Conservation (phyloP, 352 stramenopile genomes). For the Pythium oligandrum region DNA sequence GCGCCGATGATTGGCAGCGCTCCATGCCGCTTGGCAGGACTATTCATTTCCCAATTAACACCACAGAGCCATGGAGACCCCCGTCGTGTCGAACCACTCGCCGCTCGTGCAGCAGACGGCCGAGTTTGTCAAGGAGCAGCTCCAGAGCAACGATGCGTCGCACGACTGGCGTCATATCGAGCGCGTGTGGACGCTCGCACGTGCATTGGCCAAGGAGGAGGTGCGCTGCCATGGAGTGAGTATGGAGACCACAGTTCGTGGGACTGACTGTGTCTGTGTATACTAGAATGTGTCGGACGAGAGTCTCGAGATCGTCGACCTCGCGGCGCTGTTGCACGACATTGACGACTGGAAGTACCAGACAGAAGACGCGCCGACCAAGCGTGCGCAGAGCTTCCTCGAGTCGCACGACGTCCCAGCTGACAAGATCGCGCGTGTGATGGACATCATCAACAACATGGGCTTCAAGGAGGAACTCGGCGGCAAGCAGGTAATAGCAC, state of each 20-base stretch:
- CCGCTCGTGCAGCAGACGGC: constrained; percentile 62
- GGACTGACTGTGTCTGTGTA: neutral
- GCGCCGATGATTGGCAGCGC: too few species aligned
- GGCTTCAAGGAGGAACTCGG: constrained; percentile 83
- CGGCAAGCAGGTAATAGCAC: constrained; percentile 15
- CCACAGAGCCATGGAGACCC: constrained; percentile 11
- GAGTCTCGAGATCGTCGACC: constrained; percentile 70
- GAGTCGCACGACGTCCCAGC: constrained; percentile 37
- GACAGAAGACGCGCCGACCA: constrained; percentile 40
- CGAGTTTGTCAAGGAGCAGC: constrained; percentile 66
- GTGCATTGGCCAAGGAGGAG: constrained; percentile 72
- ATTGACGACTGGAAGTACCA: constrained; percentile 91
- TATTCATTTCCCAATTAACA: neutral
- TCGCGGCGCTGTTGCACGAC: constrained; percentile 85
- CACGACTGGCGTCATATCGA: constrained; percentile 88
- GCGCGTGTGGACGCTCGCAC: constrained; percentile 76
- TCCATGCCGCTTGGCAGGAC: neutral
- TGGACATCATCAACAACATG: constrained; percentile 81
- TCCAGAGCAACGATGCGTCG: constrained; percentile 75
- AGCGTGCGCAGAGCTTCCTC: constrained; percentile 57
- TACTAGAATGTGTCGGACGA: constrained; percentile 46
- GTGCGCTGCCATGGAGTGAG: constrained; percentile 15
- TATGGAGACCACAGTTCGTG: neutral
- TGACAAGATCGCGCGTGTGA: constrained; percentile 60
- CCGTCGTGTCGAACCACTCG: constrained; percentile 15